Evolutionary conservation across 805 yeast genomes (phyloP).

Genomic region (Ogataea parapolymorpha): DNA sequence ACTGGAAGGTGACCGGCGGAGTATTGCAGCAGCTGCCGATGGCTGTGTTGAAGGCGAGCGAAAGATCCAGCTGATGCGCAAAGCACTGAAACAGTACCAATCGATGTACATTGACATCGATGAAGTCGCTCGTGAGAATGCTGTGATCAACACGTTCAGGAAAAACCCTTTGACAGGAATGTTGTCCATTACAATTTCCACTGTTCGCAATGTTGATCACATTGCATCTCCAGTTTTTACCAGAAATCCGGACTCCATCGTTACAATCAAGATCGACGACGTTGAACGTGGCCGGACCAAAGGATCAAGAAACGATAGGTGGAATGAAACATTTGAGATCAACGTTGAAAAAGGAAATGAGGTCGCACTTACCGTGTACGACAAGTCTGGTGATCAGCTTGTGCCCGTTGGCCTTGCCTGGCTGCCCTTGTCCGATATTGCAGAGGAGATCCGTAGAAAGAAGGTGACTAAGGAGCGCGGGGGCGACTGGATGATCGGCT

Average conservation of each 20-base stretch:
- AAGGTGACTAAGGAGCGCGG: conserved; percentile 67
- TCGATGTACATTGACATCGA: conserved; percentile 78
- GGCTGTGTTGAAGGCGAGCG: conserved; percentile 82
- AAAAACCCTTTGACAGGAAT: conserved; percentile 83
- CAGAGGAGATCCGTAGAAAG: conserved; percentile 91
- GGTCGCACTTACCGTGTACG: conserved; percentile 83
- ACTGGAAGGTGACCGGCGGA: conserved; percentile 85
- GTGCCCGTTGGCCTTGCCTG: conserved; percentile 92
- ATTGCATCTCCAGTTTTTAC: conserved; percentile 78
- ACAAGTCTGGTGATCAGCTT: conserved; percentile 60
- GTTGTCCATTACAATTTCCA: conserved; percentile 66
- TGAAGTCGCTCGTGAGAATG: conserved; percentile 64
- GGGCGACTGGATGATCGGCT: conserved; percentile 84
- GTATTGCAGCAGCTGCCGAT: conserved; percentile 83
- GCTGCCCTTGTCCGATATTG: conserved; percentile 86
- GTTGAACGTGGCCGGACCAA: conserved; percentile 75
- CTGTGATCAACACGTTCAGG: conserved; percentile 64
- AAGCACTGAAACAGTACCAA: conserved; percentile 81
- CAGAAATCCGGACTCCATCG: conserved; percentile 74
- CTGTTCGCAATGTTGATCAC: conserved; percentile 89
- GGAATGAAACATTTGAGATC: conserved; percentile 79
- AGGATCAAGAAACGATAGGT: conserved; percentile 70
- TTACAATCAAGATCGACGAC: conserved; percentile 83
- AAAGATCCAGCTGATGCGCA: conserved; percentile 77
- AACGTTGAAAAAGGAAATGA: conserved; percentile 90